phyloP scores from a whole-genome alignment of 2,329 filamentous ascomycete species.

The Lithohypha guttulata region DNA sequence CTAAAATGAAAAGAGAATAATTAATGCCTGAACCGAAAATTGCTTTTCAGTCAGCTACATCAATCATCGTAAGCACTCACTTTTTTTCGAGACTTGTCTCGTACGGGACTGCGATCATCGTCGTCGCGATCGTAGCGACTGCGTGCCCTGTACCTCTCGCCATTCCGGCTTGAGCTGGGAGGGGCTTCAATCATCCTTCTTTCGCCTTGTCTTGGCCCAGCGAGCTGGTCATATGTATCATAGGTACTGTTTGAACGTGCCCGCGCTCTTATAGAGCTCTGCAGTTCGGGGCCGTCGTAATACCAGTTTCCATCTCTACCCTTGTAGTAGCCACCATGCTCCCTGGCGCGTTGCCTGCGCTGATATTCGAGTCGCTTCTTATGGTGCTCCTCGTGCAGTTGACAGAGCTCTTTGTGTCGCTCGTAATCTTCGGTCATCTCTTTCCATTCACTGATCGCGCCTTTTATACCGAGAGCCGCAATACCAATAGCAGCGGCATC shows the following conservation, averaged over 20 bases:
- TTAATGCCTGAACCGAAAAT: constrained; percentile 2
- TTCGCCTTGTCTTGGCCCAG: constrained; percentile 2
- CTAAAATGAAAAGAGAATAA: constrained; percentile 1
- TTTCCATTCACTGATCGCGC: constrained; percentile 56
- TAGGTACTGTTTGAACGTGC: not conserved
- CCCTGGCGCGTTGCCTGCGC: constrained; percentile 14
- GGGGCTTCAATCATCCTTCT: constrained; percentile 3
- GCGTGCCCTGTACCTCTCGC: not conserved
- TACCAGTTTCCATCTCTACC: constrained; percentile 21
- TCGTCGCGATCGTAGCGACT: not conserved
- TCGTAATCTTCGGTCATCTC: constrained; percentile 54
- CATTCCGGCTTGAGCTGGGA: not conserved
- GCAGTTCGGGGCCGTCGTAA: constrained; percentile 18
- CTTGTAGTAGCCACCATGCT: constrained; percentile 21
- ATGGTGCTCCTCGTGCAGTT: constrained; percentile 32
- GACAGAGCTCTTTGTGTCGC: constrained; percentile 44
- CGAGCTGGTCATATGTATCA: constrained; percentile 5
- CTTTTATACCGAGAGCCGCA: constrained; percentile 58
- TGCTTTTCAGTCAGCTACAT: not conserved
- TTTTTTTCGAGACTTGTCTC: not conserved
- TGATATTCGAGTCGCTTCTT: constrained; percentile 19
- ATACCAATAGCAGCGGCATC: constrained; percentile 56
- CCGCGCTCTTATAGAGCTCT: constrained; percentile 8
- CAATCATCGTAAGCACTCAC: constrained; percentile 6
- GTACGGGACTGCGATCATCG: not conserved